Evolutionary conservation across 495 filamentous ascomycete species (phyloP).

Genomic region (Margaritispora aquatica): DNA sequence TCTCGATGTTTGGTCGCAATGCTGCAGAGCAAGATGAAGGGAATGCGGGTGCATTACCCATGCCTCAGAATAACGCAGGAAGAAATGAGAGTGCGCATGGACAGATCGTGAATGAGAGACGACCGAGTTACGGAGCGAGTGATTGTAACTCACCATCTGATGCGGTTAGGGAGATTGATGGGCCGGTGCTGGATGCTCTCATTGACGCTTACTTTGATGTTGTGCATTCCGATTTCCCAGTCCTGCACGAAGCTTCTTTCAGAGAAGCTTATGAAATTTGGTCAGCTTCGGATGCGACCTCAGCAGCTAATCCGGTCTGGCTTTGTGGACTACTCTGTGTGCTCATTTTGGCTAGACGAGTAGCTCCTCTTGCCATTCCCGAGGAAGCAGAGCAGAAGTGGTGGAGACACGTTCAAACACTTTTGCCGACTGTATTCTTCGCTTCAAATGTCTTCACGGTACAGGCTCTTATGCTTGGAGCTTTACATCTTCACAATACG

Average conservation of each 20-base stretch:
- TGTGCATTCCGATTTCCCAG: conserved; percentile 30
- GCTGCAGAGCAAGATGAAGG: conserved; percentile 11
- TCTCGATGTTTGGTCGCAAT: conserved; percentile 24
- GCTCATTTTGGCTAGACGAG: conserved; percentile 23
- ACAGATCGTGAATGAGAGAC: conserved; percentile 5
- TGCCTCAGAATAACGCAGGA: background rate
- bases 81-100: no score
- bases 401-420: conserved; percentile 25
- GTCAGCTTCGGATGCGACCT: conserved; percentile 10
- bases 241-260: conserved; percentile 32
- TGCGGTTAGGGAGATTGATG: conserved; percentile 1
- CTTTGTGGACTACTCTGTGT: conserved; percentile 31
- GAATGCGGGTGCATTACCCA: background rate
- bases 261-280: conserved; percentile 28
- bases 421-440: conserved; percentile 27
- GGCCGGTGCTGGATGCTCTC: conserved; percentile 22
- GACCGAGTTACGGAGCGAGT: conserved; percentile 1
- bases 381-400: conserved; percentile 24
- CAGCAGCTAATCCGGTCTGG: conserved; percentile 27
- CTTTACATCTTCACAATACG: conserved; percentile 35
- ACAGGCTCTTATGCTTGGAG: conserved; percentile 32
- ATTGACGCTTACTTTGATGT: conserved; percentile 29
- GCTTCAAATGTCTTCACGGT: conserved; percentile 29
- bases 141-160: conserved; percentile 20
- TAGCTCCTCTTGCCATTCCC: conserved; percentile 16